These are phyloP conservation scores for Mesostigma viride DNA, from an alignment of 139 green algal species.

Conservation along the genomic window DNA sequence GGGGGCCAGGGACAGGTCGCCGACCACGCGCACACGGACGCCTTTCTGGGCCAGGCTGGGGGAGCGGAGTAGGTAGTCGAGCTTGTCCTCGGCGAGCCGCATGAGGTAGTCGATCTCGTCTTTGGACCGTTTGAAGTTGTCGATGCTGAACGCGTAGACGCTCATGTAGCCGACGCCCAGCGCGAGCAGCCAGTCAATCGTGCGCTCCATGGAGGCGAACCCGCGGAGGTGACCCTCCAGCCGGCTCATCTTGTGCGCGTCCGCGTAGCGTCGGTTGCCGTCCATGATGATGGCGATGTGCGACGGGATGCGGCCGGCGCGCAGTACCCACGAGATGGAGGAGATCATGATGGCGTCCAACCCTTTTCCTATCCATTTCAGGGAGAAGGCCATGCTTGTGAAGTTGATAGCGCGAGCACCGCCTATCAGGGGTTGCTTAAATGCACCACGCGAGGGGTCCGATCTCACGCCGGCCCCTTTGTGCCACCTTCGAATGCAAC, in stretches of 20 bases:
- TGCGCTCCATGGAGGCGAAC: constrained; percentile 32
- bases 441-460: too few species aligned
- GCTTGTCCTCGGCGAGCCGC: constrained; percentile 63
- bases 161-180: constrained; percentile 66
- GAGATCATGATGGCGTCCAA: too few species aligned
- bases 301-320: constrained; percentile 36
- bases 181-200: constrained; percentile 69
- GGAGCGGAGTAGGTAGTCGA: constrained; percentile 37
- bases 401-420: too few species aligned
- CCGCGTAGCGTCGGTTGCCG: constrained; percentile 80
- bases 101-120: constrained; percentile 75
- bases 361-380: too few species aligned
- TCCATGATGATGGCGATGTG: constrained; percentile 96
- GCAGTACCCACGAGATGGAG: too few species aligned
- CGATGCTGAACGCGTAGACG: constrained; percentile 89
- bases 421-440: too few species aligned
- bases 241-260: neutral
- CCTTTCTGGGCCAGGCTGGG: constrained; percentile 44
- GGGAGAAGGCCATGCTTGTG: too few species aligned
- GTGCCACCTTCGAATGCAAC: too few species aligned
- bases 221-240: constrained; percentile 10
- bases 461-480: too few species aligned
- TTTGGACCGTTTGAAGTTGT: constrained; percentile 75
- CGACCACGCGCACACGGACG: constrained; percentile 62
- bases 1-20: constrained; percentile 61